Conservation (phyloP, 345 rosid genomes). For the Atalantia buxifolia region DNA sequence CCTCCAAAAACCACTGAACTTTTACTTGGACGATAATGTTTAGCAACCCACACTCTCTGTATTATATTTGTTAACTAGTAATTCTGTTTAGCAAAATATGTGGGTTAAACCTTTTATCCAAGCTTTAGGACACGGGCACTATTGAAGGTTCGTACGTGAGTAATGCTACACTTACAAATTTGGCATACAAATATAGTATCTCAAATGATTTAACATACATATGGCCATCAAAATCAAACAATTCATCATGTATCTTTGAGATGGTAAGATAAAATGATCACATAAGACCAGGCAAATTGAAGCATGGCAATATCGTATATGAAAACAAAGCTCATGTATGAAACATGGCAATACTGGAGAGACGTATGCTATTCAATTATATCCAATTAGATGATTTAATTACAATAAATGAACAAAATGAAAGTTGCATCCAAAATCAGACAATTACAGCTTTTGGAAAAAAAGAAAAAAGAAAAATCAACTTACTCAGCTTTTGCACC, state of each 20-base stretch:
- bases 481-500: conserved; percentile 59
- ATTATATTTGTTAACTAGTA: not conserved
- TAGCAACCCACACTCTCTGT: not conserved
- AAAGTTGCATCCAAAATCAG: not conserved
- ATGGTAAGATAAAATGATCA: too few species aligned
- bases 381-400: not conserved
- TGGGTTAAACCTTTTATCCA: not conserved
- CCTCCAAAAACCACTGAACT: not conserved
- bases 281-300: too few species aligned
- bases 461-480: not conserved
- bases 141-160: too few species aligned
- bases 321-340: not conserved
- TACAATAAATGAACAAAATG: not conserved
- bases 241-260: too few species aligned
- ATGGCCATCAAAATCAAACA: too few species aligned
- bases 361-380: too few species aligned
- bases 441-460: not conserved
- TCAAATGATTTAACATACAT: too few species aligned
- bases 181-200: too few species aligned
- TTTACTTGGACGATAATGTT: not conserved
- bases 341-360: not conserved
- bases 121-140: not conserved
- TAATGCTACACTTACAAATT: too few species aligned
- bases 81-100: not conserved
- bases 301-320: too few species aligned